Evolutionary conservation across 345 rosid species (phyloP), one percentile per base, ranked within the genome.

Genomic region (Eucalyptus cladocalyx): DNA sequence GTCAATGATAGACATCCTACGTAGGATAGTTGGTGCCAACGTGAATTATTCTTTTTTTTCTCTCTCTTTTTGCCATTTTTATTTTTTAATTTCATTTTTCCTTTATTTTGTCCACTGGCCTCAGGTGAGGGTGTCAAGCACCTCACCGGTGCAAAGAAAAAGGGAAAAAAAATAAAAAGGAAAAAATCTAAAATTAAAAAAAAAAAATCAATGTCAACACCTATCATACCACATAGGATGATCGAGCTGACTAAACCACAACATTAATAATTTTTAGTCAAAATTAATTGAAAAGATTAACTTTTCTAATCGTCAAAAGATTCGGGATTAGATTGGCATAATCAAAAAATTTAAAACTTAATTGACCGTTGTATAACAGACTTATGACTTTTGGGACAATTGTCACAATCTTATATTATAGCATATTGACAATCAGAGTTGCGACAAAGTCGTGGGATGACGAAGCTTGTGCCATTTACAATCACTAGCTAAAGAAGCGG

Each of bases 341-440:
- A 56, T 56, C 6, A 14, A 28, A 60, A 60, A 14, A 13, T 30
- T 1, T 62, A 30, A 30, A 30, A 28, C 18, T 62, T 1, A 62
- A 62, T 12, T 12, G 9, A 14, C 17, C 1, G 0, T 30, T 3
- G 34, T 60, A 62, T 6, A 14, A 28, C 0, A 30, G 0, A 14
- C 8, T 62, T 62, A 13, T 12, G 17, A 62, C 69, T 62, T 62
- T 30, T 1, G 8, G 34, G 17, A 62, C 8, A 62, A 62, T 30
- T 62, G n/a, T 62, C 69, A 8, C 34, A 30, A 30, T 62, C 4
- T 30, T 28, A 62, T 28, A 28, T 28, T 30, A 62, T 62, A 62
- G 69, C 16, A 30, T 14, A 30, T 62, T 13, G 17, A 3, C 69
- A 28, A 6, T 13, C 4, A 30, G 4, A 14, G 16, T 30, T 13